These are phyloP conservation scores for Syzygium malaccense DNA, from an alignment of 441 rosid species.

Conservation along the genomic window DNA sequence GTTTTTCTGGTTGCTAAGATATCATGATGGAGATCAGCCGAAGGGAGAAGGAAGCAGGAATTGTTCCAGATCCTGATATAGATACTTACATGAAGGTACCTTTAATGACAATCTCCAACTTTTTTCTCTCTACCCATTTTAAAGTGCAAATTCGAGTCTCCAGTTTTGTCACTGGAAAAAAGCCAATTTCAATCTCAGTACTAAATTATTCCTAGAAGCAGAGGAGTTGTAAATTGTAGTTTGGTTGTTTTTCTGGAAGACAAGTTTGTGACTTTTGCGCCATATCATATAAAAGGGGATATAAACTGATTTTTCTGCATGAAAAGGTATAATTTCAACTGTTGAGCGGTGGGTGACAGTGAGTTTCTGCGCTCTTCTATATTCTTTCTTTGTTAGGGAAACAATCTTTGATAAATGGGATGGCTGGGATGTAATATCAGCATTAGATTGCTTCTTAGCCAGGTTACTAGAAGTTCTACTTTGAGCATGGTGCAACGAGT, in stretches of 20 bases:
- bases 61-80: conserved; percentile 9
- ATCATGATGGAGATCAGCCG: conserved; percentile 7
- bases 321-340: neutral
- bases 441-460: neutral
- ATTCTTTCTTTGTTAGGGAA: neutral
- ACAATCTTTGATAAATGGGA: neutral
- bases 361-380: neutral
- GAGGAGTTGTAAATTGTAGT: neutral
- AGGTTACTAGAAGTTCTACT: neutral
- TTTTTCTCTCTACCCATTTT: neutral
- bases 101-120: neutral
- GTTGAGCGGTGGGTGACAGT: neutral
- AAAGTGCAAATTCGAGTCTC: neutral
- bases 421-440: neutral
- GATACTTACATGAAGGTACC: conserved; percentile 14
- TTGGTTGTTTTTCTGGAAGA: neutral
- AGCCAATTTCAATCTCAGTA: neutral
- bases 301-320: neutral
- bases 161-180: neutral
- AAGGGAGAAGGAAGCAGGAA: conserved; percentile 6
- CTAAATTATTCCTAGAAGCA: neutral
- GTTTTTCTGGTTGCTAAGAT: neutral
- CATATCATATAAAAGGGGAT: neutral
- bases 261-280: neutral
- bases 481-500: neutral